Evolutionary conservation across 148 eudicot species (phyloP).

Genomic region (Camellia granthamiana): DNA sequence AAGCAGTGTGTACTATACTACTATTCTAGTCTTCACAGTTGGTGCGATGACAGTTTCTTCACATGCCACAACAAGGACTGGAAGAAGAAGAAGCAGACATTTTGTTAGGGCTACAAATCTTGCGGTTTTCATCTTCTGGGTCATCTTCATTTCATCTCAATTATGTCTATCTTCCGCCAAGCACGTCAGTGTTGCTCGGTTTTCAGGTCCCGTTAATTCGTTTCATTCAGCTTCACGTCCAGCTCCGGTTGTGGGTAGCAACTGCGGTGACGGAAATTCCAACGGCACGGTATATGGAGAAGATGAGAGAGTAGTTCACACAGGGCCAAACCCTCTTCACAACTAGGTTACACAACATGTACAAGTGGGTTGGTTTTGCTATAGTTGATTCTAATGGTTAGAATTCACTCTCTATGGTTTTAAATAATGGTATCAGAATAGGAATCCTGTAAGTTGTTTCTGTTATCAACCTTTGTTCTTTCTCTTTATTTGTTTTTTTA

Average conservation of each 20-base stretch:
- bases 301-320: slow-evolving; percentile 44
- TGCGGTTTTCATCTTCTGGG: slow-evolving; percentile 22
- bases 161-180: slow-evolving; percentile 27
- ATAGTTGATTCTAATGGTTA: slow-evolving; percentile 23
- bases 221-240: slow-evolving; percentile 14
- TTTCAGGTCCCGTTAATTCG: slow-evolving; percentile 3
- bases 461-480: slow-evolving; percentile 7
- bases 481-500: neutral
- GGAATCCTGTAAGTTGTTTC: slow-evolving; percentile 1
- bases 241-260: neutral
- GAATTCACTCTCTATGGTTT: too few species aligned
- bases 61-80: neutral
- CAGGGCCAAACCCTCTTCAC: slow-evolving; percentile 62
- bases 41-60: slow-evolving; percentile 23
- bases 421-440: too few species aligned
- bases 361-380: slow-evolving; percentile 20
- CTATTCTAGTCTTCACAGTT: neutral
- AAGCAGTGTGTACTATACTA: too few species aligned
- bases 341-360: slow-evolving; percentile 19
- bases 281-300: slow-evolving; percentile 22
- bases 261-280: neutral
- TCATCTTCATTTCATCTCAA: slow-evolving; percentile 26
- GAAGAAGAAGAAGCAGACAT: slow-evolving; percentile 5
- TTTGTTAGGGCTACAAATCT: slow-evolving; percentile 12
- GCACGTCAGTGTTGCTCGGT: slow-evolving; percentile 2